phyloP scores from a whole-genome alignment of 352 stramenopile genomes.

The Phytophthora palmivora region DNA sequence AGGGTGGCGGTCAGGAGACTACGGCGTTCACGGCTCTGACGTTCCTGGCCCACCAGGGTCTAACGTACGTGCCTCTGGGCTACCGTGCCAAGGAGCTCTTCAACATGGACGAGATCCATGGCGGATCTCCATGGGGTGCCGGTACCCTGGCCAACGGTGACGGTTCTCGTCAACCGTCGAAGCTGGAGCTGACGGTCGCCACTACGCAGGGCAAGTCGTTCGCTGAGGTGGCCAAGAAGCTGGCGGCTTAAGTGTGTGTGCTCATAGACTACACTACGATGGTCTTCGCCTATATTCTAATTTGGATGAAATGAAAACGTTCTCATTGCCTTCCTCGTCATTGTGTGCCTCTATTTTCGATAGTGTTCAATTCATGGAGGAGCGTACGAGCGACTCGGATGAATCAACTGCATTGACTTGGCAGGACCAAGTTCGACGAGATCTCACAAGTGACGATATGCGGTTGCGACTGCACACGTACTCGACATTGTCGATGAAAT shows the following conservation, averaged over 20 bases:
- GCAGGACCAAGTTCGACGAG: slow-evolving; percentile 22
- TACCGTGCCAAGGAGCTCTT: slow-evolving; percentile 30
- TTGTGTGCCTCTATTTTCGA: slow-evolving; percentile 18
- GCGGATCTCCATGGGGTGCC: slow-evolving; percentile 33
- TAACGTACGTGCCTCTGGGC: slow-evolving; percentile 34
- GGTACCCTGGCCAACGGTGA: slow-evolving; percentile 29
- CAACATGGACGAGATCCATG: slow-evolving; percentile 41
- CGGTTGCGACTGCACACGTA: slow-evolving; percentile 46
- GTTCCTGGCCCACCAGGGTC: slow-evolving; percentile 35
- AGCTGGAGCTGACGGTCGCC: slow-evolving; percentile 83
- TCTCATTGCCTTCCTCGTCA: neutral
- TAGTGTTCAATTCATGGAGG: slow-evolving; percentile 14
- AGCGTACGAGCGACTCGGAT: slow-evolving; percentile 6
- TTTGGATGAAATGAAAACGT: slow-evolving; percentile 22
- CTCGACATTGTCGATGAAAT: slow-evolving; percentile 36
- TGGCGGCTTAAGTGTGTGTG: slow-evolving; percentile 54
- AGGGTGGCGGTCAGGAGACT: slow-evolving; percentile 34
- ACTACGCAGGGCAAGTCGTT: slow-evolving; percentile 87
- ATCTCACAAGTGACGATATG: slow-evolving; percentile 35
- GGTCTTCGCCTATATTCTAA: slow-evolving; percentile 18
- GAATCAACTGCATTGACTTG: slow-evolving; percentile 9
- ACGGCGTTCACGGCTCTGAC: slow-evolving; percentile 36
- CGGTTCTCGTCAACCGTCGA: slow-evolving; percentile 62
- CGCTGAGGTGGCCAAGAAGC: slow-evolving; percentile 77
- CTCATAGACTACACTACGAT: neutral